These are phyloP conservation scores for Candida dubliniensis DNA, from an alignment of 1,139 yeast species.

Conservation along the genomic window DNA sequence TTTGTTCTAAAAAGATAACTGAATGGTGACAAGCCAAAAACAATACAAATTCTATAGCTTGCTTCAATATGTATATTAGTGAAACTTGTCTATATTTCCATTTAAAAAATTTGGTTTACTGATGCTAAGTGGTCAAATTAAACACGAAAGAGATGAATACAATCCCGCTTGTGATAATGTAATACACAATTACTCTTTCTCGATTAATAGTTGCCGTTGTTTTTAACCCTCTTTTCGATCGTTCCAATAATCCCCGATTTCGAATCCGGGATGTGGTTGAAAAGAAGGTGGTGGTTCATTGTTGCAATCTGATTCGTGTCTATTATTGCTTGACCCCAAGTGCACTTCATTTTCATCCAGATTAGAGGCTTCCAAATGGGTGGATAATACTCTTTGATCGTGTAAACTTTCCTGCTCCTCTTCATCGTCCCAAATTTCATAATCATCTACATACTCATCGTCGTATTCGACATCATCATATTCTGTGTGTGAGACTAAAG, in stretches of 20 bases:
- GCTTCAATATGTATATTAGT: too few species aligned
- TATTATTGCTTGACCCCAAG: not conserved
- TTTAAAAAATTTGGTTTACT: too few species aligned
- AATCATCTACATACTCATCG: constrained; percentile 29
- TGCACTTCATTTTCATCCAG: constrained; percentile 3
- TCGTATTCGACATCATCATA: constrained; percentile 17
- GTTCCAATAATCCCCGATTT: constrained; percentile 36
- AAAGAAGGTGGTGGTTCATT: constrained; percentile 30
- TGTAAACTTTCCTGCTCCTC: constrained; percentile 6
- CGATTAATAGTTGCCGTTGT: not conserved
- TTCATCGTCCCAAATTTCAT: constrained; percentile 28
- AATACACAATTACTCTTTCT: not conserved
- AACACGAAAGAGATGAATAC: too few species aligned
- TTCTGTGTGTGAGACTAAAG: not conserved
- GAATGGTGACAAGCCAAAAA: too few species aligned
- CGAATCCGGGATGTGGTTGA: constrained; percentile 36
- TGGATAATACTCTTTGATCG: not conserved
- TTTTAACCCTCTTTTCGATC: constrained; percentile 14
- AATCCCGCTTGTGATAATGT: too few species aligned
- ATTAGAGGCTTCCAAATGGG: not conserved
- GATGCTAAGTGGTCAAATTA: too few species aligned
- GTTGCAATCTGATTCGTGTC: not conserved
- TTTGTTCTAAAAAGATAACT: too few species aligned
- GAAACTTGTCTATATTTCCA: too few species aligned
- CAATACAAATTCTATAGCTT: too few species aligned